Evolutionary conservation across 2,329 filamentous ascomycete species (phyloP), one percentile per base, ranked within the genome.

Genomic region (Fusarium sambucinum): DNA sequence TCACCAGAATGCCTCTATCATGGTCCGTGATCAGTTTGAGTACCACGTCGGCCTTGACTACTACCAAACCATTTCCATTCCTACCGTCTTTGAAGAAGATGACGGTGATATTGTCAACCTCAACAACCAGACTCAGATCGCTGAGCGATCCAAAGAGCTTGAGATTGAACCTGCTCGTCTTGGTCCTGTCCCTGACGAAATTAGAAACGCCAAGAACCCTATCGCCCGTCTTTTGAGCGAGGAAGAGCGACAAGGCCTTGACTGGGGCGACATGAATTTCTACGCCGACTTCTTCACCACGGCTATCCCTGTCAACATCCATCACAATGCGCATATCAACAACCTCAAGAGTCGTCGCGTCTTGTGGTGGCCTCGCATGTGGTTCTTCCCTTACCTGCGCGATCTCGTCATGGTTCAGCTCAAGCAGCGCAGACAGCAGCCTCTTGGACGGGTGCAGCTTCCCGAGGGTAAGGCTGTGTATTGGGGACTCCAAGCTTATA

Each of bases 21-120:
- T 71, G 64, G 46, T 72, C 1, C 51, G 51, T 25, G 62, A 66
- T 14, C 50, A 68, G n/a, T 73, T 71, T 12, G 72, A 74, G 54
- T 71, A 59, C 35, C 66, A 70, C 4, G 61, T 74, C 11, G 71
- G 71, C 3, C 55, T 74, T 3, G 72, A 74, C 27, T 74, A 73
- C 33, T 35, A 55, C 12, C 66, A 73, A 48, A 50, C 61, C 12
- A 68, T 73, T 29, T 73, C 66, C 30, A 59, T 73, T 12, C 65
- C 72, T 1, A 72, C 68, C 5, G 66, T 73, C 8, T 69, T 63
- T 4, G 66, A 71, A 25, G 69, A 73, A 38, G 52, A 63, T 3
- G 71, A 73, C 2, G 70, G 71, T 4, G 63, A 72, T 2, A 58
- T 73, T 5, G 3, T 73, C 7, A 38, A 33, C 2, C 63, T 73